These are phyloP conservation scores for Apostasia ramifera DNA, from an alignment of 106 monocot species.

Conservation along the genomic window DNA sequence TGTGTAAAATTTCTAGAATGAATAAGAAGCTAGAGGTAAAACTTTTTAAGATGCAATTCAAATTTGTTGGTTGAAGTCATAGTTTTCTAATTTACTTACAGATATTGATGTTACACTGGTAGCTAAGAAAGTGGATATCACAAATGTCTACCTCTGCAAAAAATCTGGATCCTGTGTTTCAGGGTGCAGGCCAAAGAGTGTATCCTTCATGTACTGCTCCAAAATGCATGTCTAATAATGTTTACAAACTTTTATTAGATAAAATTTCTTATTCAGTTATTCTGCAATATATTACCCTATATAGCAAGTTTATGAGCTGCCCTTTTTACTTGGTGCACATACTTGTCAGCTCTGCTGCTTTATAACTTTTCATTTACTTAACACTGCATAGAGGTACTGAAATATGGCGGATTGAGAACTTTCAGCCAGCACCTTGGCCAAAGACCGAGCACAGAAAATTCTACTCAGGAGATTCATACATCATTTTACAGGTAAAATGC, in stretches of 20 bases:
- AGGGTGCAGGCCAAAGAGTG: conserved; percentile 51
- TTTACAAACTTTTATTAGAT: not conserved
- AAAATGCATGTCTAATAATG: not conserved
- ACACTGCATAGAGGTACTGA: conserved; percentile 41
- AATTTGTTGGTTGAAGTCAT: too few relatives aligned
- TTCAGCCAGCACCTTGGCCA: conserved; percentile 48
- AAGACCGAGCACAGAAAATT: conserved; percentile 57
- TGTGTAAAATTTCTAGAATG: too few relatives aligned
- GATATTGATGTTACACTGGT: too few relatives aligned
- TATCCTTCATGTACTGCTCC: conserved; percentile 24
- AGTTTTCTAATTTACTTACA: too few relatives aligned
- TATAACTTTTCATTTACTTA: conserved; percentile 18
- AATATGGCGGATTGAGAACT: conserved; percentile 65
- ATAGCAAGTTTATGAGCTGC: too few relatives aligned
- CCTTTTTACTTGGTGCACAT: too few relatives aligned
- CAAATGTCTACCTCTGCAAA: conserved; percentile 29
- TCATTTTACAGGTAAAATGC: conserved; percentile 48
- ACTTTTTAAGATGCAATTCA: too few relatives aligned
- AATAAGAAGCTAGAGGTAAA: too few relatives aligned
- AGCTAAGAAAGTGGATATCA: too few relatives aligned
- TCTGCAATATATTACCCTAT: too few relatives aligned
- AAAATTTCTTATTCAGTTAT: too few relatives aligned
- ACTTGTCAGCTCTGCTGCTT: too few relatives aligned
- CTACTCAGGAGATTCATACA: conserved; percentile 60
- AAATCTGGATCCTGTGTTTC: conserved; percentile 54